Percentiles rank a stretch among this genome's conserved stretches.
Evolutionary conservation across 352 stramenopile species (phyloP).

Genomic region (Phytophthora megakarya): DNA sequence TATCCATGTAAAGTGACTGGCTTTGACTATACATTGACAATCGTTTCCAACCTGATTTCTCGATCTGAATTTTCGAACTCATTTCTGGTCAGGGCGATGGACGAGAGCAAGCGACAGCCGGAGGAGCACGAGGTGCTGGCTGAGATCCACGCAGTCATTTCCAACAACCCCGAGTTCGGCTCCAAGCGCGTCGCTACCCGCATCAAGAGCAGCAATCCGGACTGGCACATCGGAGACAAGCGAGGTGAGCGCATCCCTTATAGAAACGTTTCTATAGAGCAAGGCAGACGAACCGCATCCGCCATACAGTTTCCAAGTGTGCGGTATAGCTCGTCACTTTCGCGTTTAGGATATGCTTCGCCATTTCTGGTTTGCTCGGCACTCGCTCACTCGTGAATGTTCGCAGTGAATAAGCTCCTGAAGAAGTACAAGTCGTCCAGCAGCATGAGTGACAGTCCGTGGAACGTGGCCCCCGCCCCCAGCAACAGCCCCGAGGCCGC

Average conservation of each 20-base stretch:
- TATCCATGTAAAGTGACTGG: constrained; percentile 1
- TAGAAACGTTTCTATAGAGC: constrained; percentile 10
- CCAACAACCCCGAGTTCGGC: constrained; percentile 69
- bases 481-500: constrained; percentile 28
- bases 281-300: constrained; percentile 17
- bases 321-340: constrained; percentile 7
- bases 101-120: constrained; percentile 55
- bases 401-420: constrained; percentile 70
- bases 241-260: constrained; percentile 43
- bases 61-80: constrained; percentile 2
- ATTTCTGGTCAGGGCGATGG: constrained; percentile 38
- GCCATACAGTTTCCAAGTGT: constrained; percentile 26
- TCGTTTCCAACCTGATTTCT: constrained; percentile 29
- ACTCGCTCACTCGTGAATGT: constrained; percentile 27
- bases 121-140: constrained; percentile 68
- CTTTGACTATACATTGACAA: neutral
- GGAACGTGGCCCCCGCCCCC: constrained; percentile 53
- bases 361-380: constrained; percentile 23
- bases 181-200: constrained; percentile 64
- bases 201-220: constrained; percentile 69
- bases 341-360: neutral
- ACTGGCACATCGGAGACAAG: constrained; percentile 78
- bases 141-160: constrained; percentile 58
- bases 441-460: constrained; percentile 52
- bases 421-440: constrained; percentile 67